A percentile compares a stretch with the other conserved stretches of the same genome.
Conservation (phyloP, 352 stramenopile species). For the Phytopythium kandeliae region DNA sequence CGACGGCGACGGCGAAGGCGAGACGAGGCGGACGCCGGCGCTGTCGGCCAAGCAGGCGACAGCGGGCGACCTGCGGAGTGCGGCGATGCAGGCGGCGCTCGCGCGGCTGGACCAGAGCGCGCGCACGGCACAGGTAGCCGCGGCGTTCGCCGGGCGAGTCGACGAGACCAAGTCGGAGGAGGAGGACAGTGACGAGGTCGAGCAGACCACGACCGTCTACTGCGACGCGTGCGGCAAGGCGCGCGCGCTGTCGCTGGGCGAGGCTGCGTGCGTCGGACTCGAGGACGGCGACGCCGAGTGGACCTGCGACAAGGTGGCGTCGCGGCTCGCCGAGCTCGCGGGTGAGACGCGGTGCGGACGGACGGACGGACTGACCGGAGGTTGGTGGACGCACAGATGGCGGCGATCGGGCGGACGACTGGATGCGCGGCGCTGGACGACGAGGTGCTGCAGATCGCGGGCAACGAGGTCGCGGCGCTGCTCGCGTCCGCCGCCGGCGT, state of each 20-base stretch:
- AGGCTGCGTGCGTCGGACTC: constrained; percentile 24
- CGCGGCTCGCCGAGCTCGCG: no score
- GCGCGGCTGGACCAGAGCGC: constrained; percentile 38
- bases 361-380: no score
- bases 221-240: constrained; percentile 81
- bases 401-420: constrained; percentile 18
- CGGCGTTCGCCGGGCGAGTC: constrained; percentile 21
- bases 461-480: constrained; percentile 32
- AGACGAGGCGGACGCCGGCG: constrained; percentile 12
- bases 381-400: constrained; percentile 17
- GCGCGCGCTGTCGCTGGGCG: constrained; percentile 50
- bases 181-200: constrained; percentile 43
- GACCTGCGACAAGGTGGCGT: constrained; percentile 50
- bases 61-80: constrained; percentile 30
- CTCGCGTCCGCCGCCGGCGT: constrained; percentile 35
- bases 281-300: constrained; percentile 25
- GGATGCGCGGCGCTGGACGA: constrained; percentile 62
- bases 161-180: constrained; percentile 16
- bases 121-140: constrained; percentile 33
- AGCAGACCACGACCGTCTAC: constrained; percentile 66
- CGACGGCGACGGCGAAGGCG: not conserved
- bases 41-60: constrained; percentile 23
- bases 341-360: no score
- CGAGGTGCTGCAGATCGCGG: constrained; percentile 62
- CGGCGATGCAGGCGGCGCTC: constrained; percentile 49